phyloP scores from a whole-genome alignment of 352 stramenopile species.

The Elongisporangium anandrum region DNA sequence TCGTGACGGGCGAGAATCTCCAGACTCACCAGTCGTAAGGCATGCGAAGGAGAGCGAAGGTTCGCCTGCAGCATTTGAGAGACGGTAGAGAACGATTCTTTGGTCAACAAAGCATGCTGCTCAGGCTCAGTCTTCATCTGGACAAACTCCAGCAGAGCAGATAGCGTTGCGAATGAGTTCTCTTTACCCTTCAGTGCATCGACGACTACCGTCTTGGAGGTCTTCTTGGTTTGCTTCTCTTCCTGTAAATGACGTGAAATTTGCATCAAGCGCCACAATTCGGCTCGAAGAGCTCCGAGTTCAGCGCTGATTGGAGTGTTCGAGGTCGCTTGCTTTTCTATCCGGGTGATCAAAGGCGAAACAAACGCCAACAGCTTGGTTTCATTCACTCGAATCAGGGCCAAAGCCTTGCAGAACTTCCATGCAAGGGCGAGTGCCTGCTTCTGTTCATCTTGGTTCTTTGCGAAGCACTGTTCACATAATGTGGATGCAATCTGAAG shows the following conservation, averaged over 20 bases:
- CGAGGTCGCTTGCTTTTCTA: slow-evolving; percentile 17
- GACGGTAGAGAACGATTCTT: slow-evolving; percentile 23
- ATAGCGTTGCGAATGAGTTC: slow-evolving; percentile 53
- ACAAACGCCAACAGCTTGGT: slow-evolving; percentile 39
- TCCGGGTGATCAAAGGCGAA: slow-evolving; percentile 26
- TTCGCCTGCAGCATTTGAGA: slow-evolving; percentile 42
- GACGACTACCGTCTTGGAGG: slow-evolving; percentile 23
- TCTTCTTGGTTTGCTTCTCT: slow-evolving; percentile 7
- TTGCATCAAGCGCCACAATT: slow-evolving; percentile 72
- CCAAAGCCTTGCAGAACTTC: slow-evolving; percentile 63
- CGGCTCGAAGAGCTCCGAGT: slow-evolving; percentile 34
- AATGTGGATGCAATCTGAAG: slow-evolving; percentile 25
- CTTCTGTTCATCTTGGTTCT: slow-evolving; percentile 4
- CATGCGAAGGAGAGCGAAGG: slow-evolving; percentile 62
- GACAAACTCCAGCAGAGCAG: slow-evolving; percentile 51
- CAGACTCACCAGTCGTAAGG: slow-evolving; percentile 62
- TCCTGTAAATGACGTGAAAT: slow-evolving; percentile 34
- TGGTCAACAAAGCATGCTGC: slow-evolving; percentile 39
- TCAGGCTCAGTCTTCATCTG: slow-evolving; percentile 51
- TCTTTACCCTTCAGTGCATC: slow-evolving; percentile 35
- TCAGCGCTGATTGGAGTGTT: slow-evolving; percentile 1
- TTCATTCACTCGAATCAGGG: slow-evolving; percentile 37
- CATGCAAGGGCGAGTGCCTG: slow-evolving; percentile 45
- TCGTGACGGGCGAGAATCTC: slow-evolving; percentile 59
- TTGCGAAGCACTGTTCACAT: slow-evolving; percentile 11